Percentiles rank a stretch among this genome's conserved stretches.
Evolutionary conservation across 371 early-diverging fungal genomes (phyloP).

Genomic region (Capniomyces stellatus): DNA sequence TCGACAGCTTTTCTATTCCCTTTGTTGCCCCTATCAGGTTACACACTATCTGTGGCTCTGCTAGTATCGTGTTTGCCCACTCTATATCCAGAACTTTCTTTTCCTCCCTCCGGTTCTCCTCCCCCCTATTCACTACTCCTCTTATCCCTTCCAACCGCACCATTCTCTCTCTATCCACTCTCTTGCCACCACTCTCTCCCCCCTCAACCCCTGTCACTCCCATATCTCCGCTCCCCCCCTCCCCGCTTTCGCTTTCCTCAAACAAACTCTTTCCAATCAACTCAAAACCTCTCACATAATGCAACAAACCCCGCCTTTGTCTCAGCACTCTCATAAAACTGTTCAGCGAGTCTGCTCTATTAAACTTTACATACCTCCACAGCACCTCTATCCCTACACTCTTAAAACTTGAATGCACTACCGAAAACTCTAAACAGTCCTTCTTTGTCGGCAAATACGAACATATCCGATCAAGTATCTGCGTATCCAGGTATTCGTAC

Average conservation of each 20-base stretch:
- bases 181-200: too few relatives aligned
- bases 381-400: background rate
- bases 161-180: too few relatives aligned
- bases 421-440: slow-evolving; percentile 3
- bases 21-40: background rate
- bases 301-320: background rate
- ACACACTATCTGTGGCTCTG: background rate
- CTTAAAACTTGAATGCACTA: slow-evolving; percentile 3
- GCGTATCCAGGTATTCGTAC: background rate
- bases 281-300: background rate
- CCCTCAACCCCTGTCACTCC: too few relatives aligned
- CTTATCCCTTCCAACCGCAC: too few relatives aligned
- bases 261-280: background rate
- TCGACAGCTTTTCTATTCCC: background rate
- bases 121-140: background rate
- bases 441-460: background rate
- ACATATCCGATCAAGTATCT: slow-evolving; percentile 1
- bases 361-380: background rate
- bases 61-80: background rate
- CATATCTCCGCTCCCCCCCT: too few relatives aligned
- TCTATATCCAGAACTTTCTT: background rate
- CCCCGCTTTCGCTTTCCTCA: background rate
- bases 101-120: background rate
- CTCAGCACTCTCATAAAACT: background rate
- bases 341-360: background rate